phyloP scores from a whole-genome alignment of 345 rosid species.

The Bretschneidera sinensis region DNA sequence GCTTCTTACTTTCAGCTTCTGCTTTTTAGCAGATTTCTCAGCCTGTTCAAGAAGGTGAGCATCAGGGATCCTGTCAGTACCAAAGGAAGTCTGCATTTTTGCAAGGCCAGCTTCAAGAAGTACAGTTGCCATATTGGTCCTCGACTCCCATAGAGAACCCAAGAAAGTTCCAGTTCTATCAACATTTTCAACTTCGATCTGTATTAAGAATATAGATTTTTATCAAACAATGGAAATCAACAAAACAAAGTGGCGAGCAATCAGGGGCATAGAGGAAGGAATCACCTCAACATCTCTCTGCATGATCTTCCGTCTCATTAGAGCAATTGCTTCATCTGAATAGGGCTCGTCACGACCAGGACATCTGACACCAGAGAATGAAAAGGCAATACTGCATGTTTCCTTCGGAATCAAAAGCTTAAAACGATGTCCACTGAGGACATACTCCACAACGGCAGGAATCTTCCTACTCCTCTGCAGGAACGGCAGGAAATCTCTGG shows the following conservation, averaged over 20 bases:
- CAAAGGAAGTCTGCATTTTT: slow-evolving; percentile 79
- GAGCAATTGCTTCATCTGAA: slow-evolving; percentile 88
- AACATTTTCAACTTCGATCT: slow-evolving; percentile 93
- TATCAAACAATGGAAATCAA: slow-evolving; percentile 8
- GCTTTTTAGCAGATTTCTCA: slow-evolving; percentile 77
- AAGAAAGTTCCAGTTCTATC: slow-evolving; percentile 95
- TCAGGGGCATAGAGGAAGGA: slow-evolving; percentile 4
- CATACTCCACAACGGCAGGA: slow-evolving; percentile 91
- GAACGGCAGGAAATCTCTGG: slow-evolving; percentile 84
- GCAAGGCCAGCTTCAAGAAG: slow-evolving; percentile 98
- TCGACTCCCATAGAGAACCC: slow-evolving; percentile 94
- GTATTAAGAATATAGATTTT: slow-evolving; percentile 12
- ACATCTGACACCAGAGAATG: slow-evolving; percentile 98
- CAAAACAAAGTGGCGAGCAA: background rate
- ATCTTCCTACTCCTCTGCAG: slow-evolving; percentile 67
- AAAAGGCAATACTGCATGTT: slow-evolving; percentile 90
- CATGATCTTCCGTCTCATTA: slow-evolving; percentile 92
- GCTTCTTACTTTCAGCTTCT: slow-evolving; percentile 74
- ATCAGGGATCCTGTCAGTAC: slow-evolving; percentile 74
- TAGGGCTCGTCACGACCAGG: slow-evolving; percentile 91
- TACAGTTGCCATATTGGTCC: slow-evolving; percentile 58
- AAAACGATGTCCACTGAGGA: slow-evolving; percentile 96
- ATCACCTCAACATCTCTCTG: slow-evolving; percentile 96
- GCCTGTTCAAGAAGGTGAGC: slow-evolving; percentile 83
- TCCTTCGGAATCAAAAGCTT: slow-evolving; percentile 91